Conservation (phyloP, 129 eudicot genomes). For the Flaveria robusta region DNA sequence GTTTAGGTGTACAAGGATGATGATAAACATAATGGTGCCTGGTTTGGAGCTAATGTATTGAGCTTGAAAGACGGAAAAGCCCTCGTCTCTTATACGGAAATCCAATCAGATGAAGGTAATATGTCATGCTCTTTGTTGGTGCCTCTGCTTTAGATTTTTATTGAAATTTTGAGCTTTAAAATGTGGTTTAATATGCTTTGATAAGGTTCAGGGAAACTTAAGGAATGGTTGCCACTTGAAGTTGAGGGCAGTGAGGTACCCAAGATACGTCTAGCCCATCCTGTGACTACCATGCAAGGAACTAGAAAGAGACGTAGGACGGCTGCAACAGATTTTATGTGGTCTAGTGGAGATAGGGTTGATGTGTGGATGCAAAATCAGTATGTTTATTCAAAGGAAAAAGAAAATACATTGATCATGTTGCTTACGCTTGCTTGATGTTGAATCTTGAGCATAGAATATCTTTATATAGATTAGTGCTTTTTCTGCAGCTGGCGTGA, state of each 20-base stretch:
- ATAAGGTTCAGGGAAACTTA: slow-evolving; percentile 46
- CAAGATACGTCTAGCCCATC: slow-evolving; percentile 66
- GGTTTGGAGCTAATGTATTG: slow-evolving; percentile 78
- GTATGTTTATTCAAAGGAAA: slow-evolving; percentile 43
- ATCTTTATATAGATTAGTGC: slow-evolving; percentile 17
- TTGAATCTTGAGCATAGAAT: slow-evolving; percentile 1
- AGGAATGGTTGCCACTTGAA: slow-evolving; percentile 82
- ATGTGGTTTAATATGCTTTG: background rate
- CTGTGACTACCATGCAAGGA: slow-evolving; percentile 59
- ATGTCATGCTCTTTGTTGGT: slow-evolving; percentile 9
- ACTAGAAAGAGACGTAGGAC: slow-evolving; percentile 81
- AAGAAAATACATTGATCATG: background rate
- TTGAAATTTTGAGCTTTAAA: background rate
- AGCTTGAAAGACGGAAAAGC: slow-evolving; percentile 64
- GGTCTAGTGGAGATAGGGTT: slow-evolving; percentile 88
- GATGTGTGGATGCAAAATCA: slow-evolving; percentile 78
- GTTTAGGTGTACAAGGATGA: slow-evolving; percentile 68
- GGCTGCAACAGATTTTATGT: slow-evolving; percentile 58
- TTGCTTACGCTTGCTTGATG: slow-evolving; percentile 1
- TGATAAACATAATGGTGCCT: slow-evolving; percentile 55
- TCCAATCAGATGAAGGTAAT: slow-evolving; percentile 73
- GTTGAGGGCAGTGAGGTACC: slow-evolving; percentile 56
- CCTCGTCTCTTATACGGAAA: slow-evolving; percentile 57
- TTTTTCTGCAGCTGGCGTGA: slow-evolving; percentile 77
- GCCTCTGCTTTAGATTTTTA: slow-evolving; percentile 2